A percentile compares a stretch with the other conserved stretches of the same genome.
These are phyloP conservation scores for Arabidopsis thaliana DNA, from an alignment of 345 rosid genomes.

Conservation along the genomic window DNA sequence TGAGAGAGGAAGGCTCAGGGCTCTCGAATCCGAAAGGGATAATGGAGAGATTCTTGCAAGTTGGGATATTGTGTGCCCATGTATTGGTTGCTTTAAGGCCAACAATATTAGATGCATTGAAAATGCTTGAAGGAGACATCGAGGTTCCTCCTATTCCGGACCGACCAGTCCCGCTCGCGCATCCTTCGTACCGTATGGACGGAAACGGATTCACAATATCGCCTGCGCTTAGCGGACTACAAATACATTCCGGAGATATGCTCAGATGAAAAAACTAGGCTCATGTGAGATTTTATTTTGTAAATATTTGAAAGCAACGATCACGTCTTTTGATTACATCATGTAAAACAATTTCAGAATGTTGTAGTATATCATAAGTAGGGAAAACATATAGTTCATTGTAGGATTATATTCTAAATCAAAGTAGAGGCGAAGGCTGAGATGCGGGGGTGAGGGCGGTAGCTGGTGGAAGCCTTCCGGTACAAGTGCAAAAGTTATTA, in stretches of 20 bases:
- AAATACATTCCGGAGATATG: conserved; percentile 41
- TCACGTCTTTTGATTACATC: conserved; percentile 2
- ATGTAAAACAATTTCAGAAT: conserved; percentile 7
- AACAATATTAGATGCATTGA: conserved; percentile 76
- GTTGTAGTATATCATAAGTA: background rate
- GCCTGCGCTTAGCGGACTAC: conserved; percentile 40
- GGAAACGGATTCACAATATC: conserved; percentile 43
- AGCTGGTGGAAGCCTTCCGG: background rate
- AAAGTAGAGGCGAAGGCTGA: background rate
- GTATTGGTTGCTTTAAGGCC: conserved; percentile 95
- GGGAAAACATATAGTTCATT: background rate
- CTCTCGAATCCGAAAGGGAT: conserved; percentile 67
- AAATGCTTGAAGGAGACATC: conserved; percentile 90
- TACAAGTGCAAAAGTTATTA: background rate
- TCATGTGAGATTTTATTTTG: conserved; percentile 19
- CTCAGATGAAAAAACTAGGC: conserved; percentile 32
- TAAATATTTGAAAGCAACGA: conserved; percentile 18
- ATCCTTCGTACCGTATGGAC: conserved; percentile 43
- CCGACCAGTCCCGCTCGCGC: conserved; percentile 60
- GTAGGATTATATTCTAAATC: background rate
- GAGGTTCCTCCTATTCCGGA: conserved; percentile 84
- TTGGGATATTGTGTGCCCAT: conserved; percentile 89
- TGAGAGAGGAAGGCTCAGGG: conserved; percentile 44
- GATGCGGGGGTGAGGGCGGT: background rate
- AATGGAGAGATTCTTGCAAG: conserved; percentile 85